Evolutionary conservation across 371 early-diverging fungal species (phyloP).

Genomic region (Encephalitozoon intestinalis): DNA sequence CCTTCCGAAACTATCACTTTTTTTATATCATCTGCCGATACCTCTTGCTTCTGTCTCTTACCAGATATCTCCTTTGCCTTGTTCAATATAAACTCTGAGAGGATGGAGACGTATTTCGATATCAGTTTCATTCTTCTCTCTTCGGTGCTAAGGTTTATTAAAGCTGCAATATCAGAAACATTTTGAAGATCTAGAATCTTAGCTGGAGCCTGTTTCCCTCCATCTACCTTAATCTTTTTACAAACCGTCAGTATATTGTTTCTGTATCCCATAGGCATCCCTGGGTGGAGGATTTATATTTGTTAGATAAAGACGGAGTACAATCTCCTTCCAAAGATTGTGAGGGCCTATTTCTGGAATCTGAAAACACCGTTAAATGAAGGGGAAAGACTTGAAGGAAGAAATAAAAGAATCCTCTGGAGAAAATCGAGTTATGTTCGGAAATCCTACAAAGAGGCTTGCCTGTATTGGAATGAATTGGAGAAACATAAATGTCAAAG

Average conservation of each 20-base stretch:
- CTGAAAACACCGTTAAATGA: not conserved
- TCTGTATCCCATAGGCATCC: not conserved
- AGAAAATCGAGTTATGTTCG: not conserved
- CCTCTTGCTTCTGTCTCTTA: not conserved
- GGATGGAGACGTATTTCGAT: not conserved
- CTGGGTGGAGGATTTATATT: not conserved
- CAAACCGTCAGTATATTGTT: not conserved
- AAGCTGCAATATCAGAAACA: not conserved
- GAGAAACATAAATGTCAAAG: not conserved
- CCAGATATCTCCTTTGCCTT: not conserved
- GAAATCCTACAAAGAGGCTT: not conserved
- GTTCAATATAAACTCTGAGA: not conserved
- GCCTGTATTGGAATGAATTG: not conserved
- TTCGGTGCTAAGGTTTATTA: not conserved
- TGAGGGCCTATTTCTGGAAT: not conserved
- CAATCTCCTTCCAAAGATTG: not conserved
- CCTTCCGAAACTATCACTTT: not conserved
- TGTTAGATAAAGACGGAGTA: not conserved
- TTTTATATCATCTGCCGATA: not conserved
- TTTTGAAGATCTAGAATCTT: not conserved
- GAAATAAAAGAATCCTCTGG: not conserved
- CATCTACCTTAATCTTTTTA: not conserved
- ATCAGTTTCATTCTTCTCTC: not conserved
- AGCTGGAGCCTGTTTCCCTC: not conserved
- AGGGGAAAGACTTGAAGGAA: not conserved